A percentile compares a stretch with the other conserved stretches of the same genome.
Conservation (phyloP, 148 eudicot genomes). For the Chenopodium album region DNA sequence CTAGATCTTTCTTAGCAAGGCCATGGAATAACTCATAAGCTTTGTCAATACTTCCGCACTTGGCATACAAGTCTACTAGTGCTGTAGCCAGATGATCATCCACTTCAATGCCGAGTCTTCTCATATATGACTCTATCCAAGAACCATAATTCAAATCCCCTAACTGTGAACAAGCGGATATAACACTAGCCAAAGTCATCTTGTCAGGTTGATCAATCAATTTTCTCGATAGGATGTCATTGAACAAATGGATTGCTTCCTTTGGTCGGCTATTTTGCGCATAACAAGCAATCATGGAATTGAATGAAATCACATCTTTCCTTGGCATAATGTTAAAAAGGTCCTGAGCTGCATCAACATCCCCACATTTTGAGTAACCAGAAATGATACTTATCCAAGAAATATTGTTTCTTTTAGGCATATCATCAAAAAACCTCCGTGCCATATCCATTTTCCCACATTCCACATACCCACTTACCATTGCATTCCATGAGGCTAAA, state of each 20-base stretch:
- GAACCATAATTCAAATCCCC: slow-evolving; percentile 55
- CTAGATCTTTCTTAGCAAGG: slow-evolving; percentile 61
- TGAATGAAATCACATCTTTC: slow-evolving; percentile 52
- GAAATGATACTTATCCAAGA: slow-evolving; percentile 71
- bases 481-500: slow-evolving; percentile 75
- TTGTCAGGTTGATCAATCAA: slow-evolving; percentile 59
- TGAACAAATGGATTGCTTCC: slow-evolving; percentile 68
- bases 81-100: slow-evolving; percentile 77
- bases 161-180: slow-evolving; percentile 81
- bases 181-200: slow-evolving; percentile 70
- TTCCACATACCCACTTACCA: slow-evolving; percentile 67
- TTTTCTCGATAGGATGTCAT: slow-evolving; percentile 44
- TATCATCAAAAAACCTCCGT: slow-evolving; percentile 50
- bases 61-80: slow-evolving; percentile 67
- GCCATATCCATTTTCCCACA: slow-evolving; percentile 60
- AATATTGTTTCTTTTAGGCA: slow-evolving; percentile 63
- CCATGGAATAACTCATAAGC: slow-evolving; percentile 52
- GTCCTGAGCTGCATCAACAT: slow-evolving; percentile 52
- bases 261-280: slow-evolving; percentile 64
- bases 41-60: slow-evolving; percentile 66
- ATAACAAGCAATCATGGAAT: slow-evolving; percentile 84
- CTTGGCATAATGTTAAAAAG: slow-evolving; percentile 39
- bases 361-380: slow-evolving; percentile 69
- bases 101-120: slow-evolving; percentile 41
- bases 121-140: slow-evolving; percentile 55